Evolutionary conservation across 106 monocot species (phyloP).

Genomic region (Narthecium ossifragum): DNA sequence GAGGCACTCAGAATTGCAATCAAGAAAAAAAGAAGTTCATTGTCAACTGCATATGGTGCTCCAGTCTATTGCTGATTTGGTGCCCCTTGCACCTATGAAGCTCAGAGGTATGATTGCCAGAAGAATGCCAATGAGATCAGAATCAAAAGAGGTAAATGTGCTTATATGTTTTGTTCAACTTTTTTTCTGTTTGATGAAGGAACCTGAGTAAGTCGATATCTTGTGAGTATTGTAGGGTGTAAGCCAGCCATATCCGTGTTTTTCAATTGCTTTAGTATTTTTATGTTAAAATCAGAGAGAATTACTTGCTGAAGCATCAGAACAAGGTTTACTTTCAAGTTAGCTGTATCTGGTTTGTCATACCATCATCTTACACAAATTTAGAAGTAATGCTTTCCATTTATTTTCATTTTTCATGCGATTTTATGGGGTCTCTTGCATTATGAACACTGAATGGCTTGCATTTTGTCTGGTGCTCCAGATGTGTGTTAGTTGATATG

Average conservation of each 20-base stretch:
- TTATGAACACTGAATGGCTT: too few species aligned
- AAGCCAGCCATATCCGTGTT: too few species aligned
- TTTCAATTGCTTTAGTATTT: neutral
- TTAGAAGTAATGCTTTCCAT: too few species aligned
- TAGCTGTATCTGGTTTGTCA: too few species aligned
- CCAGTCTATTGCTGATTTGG: conserved; percentile 33
- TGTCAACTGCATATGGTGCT: conserved; percentile 29
- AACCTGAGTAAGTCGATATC: too few species aligned
- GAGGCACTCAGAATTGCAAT: conserved; percentile 14
- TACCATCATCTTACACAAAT: too few species aligned
- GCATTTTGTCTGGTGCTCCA: too few species aligned
- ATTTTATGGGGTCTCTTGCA: too few species aligned
- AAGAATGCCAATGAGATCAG: conserved; percentile 37
- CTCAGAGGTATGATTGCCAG: conserved; percentile 35
- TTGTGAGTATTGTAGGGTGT: neutral
- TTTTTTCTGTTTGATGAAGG: too few species aligned
- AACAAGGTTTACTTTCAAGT: neutral
- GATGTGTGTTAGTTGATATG: too few species aligned
- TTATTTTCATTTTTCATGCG: too few species aligned
- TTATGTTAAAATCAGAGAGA: neutral
- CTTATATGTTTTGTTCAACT: too few species aligned
- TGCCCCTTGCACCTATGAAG: conserved; percentile 56
- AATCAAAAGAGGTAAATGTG: conserved; percentile 38
- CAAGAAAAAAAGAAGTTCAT: conserved; percentile 42
- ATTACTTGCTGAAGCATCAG: neutral